Evolutionary conservation across 345 rosid genomes (phyloP).

Genomic region (Hibiscus trionum): DNA sequence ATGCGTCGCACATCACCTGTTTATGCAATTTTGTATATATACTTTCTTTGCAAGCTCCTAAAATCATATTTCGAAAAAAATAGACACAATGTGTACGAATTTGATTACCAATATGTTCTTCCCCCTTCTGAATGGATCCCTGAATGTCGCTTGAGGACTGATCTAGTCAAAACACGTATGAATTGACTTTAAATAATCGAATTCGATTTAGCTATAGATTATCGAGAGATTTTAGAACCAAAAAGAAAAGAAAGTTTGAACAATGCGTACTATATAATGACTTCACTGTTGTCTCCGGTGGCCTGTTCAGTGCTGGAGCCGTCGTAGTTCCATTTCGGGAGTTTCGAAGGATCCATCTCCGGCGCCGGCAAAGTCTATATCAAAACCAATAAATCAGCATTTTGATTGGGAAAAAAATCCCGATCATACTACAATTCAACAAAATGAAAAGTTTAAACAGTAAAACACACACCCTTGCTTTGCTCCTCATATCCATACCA

Average conservation of each 20-base stretch:
- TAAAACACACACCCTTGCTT: constrained; percentile 43
- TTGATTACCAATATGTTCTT: constrained; percentile 58
- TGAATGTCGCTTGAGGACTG: constrained; percentile 67
- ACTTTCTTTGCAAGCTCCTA: neutral
- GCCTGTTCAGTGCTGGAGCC: constrained; percentile 81
- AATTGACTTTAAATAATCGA: too few species aligned
- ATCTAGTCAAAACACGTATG: neutral
- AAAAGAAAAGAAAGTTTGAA: neutral
- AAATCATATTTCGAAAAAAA: neutral
- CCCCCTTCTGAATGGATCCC: constrained; percentile 66
- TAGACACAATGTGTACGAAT: neutral
- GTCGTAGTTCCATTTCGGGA: constrained; percentile 82
- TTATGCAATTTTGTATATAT: neutral
- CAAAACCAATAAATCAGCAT: neutral
- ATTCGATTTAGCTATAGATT: too few species aligned
- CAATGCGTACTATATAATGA: constrained; percentile 51
- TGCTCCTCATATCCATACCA: constrained; percentile 68
- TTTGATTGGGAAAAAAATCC: neutral
- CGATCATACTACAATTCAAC: neutral
- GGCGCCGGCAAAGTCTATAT: constrained; percentile 51
- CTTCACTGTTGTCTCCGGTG: constrained; percentile 73
- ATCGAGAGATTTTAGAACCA: neutral
- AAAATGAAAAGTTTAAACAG: neutral
- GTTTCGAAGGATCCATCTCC: constrained; percentile 45
- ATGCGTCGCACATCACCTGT: constrained; percentile 73